Evolutionary conservation across 2,329 filamentous ascomycete species (phyloP).

Genomic region (Truncatella angustata): DNA sequence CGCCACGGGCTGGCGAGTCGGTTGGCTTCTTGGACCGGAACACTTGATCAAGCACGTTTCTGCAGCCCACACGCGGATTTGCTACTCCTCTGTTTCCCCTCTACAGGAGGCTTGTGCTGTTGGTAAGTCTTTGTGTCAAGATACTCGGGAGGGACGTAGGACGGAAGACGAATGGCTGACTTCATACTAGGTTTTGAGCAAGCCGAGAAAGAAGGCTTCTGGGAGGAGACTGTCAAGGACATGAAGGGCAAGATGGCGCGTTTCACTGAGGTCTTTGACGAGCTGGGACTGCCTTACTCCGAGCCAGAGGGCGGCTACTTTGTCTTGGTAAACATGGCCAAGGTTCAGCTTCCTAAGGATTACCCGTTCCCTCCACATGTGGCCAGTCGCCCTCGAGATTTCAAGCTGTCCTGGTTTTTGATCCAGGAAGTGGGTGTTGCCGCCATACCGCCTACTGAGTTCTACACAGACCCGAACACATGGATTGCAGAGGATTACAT

Average conservation of each 20-base stretch:
- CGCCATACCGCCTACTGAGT: conserved; percentile 94
- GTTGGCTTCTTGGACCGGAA: conserved; percentile 88
- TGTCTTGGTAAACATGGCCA: conserved; percentile 88
- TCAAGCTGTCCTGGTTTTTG: conserved; percentile 93
- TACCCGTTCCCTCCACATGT: conserved; percentile 92
- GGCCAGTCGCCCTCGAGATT: conserved; percentile 81
- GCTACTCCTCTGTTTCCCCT: conserved; percentile 90
- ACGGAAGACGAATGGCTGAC: too few relatives aligned
- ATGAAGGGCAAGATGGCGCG: conserved; percentile 87
- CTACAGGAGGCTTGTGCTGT: conserved; percentile 93
- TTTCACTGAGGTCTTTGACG: conserved; percentile 80
- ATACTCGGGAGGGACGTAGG: too few relatives aligned
- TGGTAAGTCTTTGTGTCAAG: too few relatives aligned
- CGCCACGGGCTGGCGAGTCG: conserved; percentile 92
- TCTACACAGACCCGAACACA: conserved; percentile 84
- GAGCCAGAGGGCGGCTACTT: conserved; percentile 98
- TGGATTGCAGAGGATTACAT: conserved; percentile 90
- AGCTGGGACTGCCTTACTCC: conserved; percentile 77
- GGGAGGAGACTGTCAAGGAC: conserved; percentile 76
- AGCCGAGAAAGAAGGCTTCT: conserved; percentile 82
- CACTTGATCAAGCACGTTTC: conserved; percentile 89
- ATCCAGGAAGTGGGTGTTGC: conserved; percentile 96
- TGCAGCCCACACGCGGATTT: conserved; percentile 92
- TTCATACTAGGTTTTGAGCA: conserved; percentile 83
- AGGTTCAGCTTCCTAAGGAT: conserved; percentile 77